A percentile compares a stretch with the other conserved stretches of the same genome.
These are phyloP conservation scores for Alternaria alternata DNA, from an alignment of 2,329 filamentous ascomycete species.

Conservation along the genomic window DNA sequence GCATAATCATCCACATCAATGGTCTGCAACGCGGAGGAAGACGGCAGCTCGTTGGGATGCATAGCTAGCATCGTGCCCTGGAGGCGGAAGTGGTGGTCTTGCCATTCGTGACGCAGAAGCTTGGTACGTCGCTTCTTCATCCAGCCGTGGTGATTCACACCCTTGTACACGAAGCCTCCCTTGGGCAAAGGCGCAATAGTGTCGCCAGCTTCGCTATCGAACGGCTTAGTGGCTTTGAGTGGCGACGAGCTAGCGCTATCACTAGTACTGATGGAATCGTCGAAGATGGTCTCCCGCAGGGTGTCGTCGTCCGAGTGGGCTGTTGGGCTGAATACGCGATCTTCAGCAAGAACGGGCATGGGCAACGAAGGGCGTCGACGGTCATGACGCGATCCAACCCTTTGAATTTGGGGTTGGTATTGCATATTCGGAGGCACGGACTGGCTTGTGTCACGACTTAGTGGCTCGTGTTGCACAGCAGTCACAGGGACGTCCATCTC, in stretches of 20 bases:
- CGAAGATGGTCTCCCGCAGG: slow-evolving; percentile 46
- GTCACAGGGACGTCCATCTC: slow-evolving; percentile 90
- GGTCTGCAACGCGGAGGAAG: slow-evolving; percentile 75
- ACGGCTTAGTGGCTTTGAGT: slow-evolving; percentile 37
- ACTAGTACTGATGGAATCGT: slow-evolving; percentile 21
- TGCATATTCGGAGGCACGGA: slow-evolving; percentile 95
- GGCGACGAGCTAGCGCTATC: slow-evolving; percentile 46
- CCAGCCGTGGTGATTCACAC: slow-evolving; percentile 78
- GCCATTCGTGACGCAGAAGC: slow-evolving; percentile 92
- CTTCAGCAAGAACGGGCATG: slow-evolving; percentile 75
- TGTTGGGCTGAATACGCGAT: slow-evolving; percentile 57
- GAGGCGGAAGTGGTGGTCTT: slow-evolving; percentile 89
- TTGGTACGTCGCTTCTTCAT: slow-evolving; percentile 95
- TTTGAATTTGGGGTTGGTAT: slow-evolving; percentile 65
- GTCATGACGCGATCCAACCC: slow-evolving; percentile 55
- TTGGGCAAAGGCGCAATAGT: slow-evolving; percentile 45
- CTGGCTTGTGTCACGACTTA: slow-evolving; percentile 81
- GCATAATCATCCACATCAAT: slow-evolving; percentile 90
- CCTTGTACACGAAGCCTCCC: slow-evolving; percentile 51
- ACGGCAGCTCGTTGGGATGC: slow-evolving; percentile 64
- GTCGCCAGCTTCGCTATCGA: slow-evolving; percentile 28
- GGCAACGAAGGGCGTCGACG: slow-evolving; percentile 72
- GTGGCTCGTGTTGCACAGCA: slow-evolving; percentile 72
- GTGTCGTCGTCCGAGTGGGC: slow-evolving; percentile 47
- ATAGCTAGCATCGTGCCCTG: slow-evolving; percentile 69